Base-by-base conservation (phyloP, 306 rosid species). In the Acmispon strigosus region DNA sequence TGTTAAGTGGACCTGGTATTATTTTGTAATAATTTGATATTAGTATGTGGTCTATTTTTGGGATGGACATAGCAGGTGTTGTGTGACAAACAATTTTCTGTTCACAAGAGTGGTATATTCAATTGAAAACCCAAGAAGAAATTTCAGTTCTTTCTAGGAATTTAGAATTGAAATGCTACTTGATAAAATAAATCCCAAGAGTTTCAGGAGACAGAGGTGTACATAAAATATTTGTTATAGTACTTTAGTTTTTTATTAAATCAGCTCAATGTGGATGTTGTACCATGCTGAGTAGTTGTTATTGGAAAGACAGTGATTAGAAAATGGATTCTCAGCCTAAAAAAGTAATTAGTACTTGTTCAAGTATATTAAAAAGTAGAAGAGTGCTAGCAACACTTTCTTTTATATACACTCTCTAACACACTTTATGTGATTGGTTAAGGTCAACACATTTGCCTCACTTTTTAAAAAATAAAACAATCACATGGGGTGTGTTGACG, bases 61-160 rank as follows among this genome's bases (percentile, higher is more conserved):
- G 72, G 49, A 27, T 54, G 58, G 49, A 18, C 13, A 6, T 41
- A 12, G 24, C 10, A 45, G 52, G 27, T 44, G 39, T 9, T 43
- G 8, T 43, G 9, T 60, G 60, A 63, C 16, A 17, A 47, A 17
- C 45, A 32, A 42, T 29, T 29, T 59, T 77, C 39, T 63, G 18
- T 58, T 39, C 69, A 10, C 52, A 65, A 60, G 52, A 53, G 34
- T 51, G 53, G 50, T 36, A 60, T 72, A 15, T 58, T 73, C 66
- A 64, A 69, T 73, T 54, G 70, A 60, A 64, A 66, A n/a, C 22
- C 53, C 14, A 10, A 34, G 20, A 45, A 62, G 47, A 14, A 19
- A 5, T 53, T 62, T 60, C 5, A n/a, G 15, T 62, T 77, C 59
- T 53, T 17, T 61, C 60, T 70, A 43, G 76, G 59, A 53, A 32